Evolutionary conservation across 768 basidiomycete species (phyloP).

Genomic region (Podaxis pistillaris): DNA sequence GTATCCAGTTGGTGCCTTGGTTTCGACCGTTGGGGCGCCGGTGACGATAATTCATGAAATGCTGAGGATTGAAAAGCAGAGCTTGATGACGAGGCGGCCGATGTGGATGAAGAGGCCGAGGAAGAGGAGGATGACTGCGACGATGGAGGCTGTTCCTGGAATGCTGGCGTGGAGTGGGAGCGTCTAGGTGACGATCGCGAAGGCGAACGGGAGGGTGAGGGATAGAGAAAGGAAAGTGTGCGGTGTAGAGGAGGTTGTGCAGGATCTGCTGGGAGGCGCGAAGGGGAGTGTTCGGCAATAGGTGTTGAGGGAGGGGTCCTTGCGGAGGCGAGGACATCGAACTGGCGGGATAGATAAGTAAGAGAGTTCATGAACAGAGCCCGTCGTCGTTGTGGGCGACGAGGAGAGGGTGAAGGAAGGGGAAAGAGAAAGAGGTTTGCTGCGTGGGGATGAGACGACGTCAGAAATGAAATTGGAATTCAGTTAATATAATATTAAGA

Average conservation of each 20-base stretch:
- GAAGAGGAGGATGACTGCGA: slow-evolving; percentile 10
- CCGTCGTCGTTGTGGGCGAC: not conserved
- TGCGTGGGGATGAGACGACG: slow-evolving; percentile 5
- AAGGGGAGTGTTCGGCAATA: slow-evolving; percentile 35
- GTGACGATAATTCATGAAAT: slow-evolving; percentile 23
- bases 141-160: slow-evolving; percentile 23
- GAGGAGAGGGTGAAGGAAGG: not conserved
- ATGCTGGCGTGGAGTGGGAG: slow-evolving; percentile 63
- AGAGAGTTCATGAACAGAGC: slow-evolving; percentile 70
- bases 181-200: slow-evolving; percentile 38
- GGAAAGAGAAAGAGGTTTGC: not conserved
- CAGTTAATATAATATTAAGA: not conserved
- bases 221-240: slow-evolving; percentile 45
- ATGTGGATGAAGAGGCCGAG: slow-evolving; percentile 21
- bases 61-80: slow-evolving; percentile 24
- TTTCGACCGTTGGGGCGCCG: slow-evolving; percentile 24
- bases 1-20: slow-evolving; percentile 40
- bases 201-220: slow-evolving; percentile 15
- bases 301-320: slow-evolving; percentile 61
- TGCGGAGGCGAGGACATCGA: slow-evolving; percentile 69
- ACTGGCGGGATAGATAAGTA: slow-evolving; percentile 75
- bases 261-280: slow-evolving; percentile 26
- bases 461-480: slow-evolving; percentile 1
- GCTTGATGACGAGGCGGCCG: slow-evolving; percentile 23
- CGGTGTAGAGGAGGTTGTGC: slow-evolving; percentile 58